Evolutionary conservation across 192 early-diverging fungal genomes (phyloP).

Genomic region (Anaeromyces robustus): DNA sequence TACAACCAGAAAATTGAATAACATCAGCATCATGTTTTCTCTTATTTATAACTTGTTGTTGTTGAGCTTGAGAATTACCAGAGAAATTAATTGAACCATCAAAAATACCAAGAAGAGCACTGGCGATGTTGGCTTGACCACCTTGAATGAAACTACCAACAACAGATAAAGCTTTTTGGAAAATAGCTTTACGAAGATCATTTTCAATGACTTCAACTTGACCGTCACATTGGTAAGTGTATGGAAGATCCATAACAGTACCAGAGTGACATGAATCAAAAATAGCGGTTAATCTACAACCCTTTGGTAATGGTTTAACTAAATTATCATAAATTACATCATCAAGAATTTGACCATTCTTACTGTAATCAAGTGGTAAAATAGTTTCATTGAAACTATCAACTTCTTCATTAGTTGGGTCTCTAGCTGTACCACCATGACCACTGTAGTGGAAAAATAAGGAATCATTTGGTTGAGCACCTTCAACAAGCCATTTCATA

Average conservation of each 20-base stretch:
- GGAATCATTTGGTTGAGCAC: conserved; percentile 21
- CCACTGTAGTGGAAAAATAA: conserved; percentile 11
- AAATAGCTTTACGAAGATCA: background rate
- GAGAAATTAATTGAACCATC: background rate
- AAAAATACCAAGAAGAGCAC: background rate
- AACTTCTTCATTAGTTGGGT: conserved; percentile 16
- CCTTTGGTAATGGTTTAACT: conserved; percentile 24
- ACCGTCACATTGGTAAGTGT: conserved; percentile 29
- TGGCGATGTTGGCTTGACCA: too few relatives aligned
- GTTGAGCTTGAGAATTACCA: too few relatives aligned
- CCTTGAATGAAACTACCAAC: too few relatives aligned
- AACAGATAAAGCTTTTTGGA: background rate
- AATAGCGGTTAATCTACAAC: conserved; percentile 59
- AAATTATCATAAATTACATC: conserved; percentile 18
- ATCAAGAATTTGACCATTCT: conserved; percentile 19
- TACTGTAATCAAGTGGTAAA: conserved; percentile 24
- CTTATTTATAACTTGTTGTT: too few relatives aligned
- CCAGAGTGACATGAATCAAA: conserved; percentile 78
- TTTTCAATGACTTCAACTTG: conserved; percentile 12
- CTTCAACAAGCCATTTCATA: conserved; percentile 11
- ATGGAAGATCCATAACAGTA: conserved; percentile 43
- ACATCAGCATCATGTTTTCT: too few relatives aligned
- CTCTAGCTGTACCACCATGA: conserved; percentile 25
- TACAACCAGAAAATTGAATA: conserved; percentile 27
- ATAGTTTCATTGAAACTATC: conserved; percentile 9